phyloP scores from a whole-genome alignment of 2,329 filamentous ascomycete species.

The Penicillium hordei region DNA sequence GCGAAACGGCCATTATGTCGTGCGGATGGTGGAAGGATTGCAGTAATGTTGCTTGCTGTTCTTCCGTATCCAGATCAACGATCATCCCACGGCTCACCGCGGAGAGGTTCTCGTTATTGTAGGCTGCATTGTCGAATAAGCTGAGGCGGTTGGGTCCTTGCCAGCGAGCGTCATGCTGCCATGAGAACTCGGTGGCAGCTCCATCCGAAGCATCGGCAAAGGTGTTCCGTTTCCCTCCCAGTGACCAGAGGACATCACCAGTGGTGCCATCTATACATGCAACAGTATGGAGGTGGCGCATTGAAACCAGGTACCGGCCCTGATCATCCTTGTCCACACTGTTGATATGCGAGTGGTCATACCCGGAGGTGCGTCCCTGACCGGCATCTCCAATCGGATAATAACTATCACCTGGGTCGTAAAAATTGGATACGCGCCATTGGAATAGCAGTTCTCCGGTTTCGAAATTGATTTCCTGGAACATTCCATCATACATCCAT shows the following conservation, averaged over 20 bases:
- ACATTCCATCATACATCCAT: constrained; percentile 44
- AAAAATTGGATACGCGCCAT: constrained; percentile 48
- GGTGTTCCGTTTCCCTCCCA: constrained; percentile 32
- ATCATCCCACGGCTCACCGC: constrained; percentile 20
- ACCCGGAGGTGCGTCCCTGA: constrained; percentile 32
- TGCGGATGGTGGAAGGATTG: constrained; percentile 21
- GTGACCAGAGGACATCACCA: constrained; percentile 29
- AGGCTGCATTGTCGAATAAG: constrained; percentile 29
- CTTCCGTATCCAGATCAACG: constrained; percentile 16
- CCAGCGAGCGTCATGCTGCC: constrained; percentile 36
- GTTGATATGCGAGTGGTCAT: constrained; percentile 58
- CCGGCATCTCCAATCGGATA: constrained; percentile 18
- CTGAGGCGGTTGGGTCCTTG: constrained; percentile 23
- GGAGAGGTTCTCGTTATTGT: constrained; percentile 13
- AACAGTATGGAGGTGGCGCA: constrained; percentile 40
- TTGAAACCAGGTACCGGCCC: constrained; percentile 46
- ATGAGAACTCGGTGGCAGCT: constrained; percentile 25
- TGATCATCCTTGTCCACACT: constrained; percentile 51
- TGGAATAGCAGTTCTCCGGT: constrained; percentile 46
- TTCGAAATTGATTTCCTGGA: constrained; percentile 49
- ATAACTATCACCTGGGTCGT: constrained; percentile 28
- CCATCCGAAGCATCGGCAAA: constrained; percentile 27
- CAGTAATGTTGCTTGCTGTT: constrained; percentile 10
- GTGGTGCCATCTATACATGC: constrained; percentile 41
- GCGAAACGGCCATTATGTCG: constrained; percentile 19